These are phyloP conservation scores for Lachancea meyersii DNA, from an alignment of 805 yeast species.

Conservation along the genomic window DNA sequence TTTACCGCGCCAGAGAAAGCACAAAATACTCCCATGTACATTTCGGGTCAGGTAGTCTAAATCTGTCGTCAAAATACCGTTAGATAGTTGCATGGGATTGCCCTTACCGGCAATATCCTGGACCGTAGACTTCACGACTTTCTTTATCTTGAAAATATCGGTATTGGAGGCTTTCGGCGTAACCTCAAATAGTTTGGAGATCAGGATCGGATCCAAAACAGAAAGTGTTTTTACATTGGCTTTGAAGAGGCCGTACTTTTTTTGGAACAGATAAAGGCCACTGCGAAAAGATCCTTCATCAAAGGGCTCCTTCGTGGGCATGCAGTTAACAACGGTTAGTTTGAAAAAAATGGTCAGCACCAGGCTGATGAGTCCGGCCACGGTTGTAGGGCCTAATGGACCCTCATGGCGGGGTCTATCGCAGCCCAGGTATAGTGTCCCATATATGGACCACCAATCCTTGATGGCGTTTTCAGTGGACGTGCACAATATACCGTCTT, in stretches of 20 bases:
- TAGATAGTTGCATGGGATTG: slow-evolving; percentile 31
- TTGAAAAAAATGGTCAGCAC: slow-evolving; percentile 60
- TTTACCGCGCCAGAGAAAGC: slow-evolving; percentile 46
- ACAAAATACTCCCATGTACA: slow-evolving; percentile 32
- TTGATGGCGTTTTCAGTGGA: slow-evolving; percentile 64
- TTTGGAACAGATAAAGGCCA: slow-evolving; percentile 73
- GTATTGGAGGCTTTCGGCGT: slow-evolving; percentile 41
- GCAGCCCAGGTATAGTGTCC: slow-evolving; percentile 34
- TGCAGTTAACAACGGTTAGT: slow-evolving; percentile 50
- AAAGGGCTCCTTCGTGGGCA: slow-evolving; percentile 76
- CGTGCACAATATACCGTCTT: slow-evolving; percentile 82
- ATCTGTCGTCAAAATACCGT: slow-evolving; percentile 37
- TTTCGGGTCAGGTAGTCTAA: slow-evolving; percentile 29
- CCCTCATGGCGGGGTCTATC: slow-evolving; percentile 41
- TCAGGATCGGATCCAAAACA: slow-evolving; percentile 52
- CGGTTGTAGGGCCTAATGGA: slow-evolving; percentile 56
- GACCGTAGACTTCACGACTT: slow-evolving; percentile 66
- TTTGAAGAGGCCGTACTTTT: slow-evolving; percentile 48
- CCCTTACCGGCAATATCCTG: slow-evolving; percentile 51
- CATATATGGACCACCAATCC: slow-evolving; percentile 80
- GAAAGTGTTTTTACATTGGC: slow-evolving; percentile 27
- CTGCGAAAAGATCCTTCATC: slow-evolving; percentile 63
- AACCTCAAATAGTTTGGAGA: slow-evolving; percentile 41
- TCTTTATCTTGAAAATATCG: slow-evolving; percentile 48
- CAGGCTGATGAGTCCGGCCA: slow-evolving; percentile 75